Percentiles rank a stretch among this genome's conserved stretches.
Evolutionary conservation across 768 basidiomycete genomes (phyloP).

Genomic region (Termitomyces sp.): DNA sequence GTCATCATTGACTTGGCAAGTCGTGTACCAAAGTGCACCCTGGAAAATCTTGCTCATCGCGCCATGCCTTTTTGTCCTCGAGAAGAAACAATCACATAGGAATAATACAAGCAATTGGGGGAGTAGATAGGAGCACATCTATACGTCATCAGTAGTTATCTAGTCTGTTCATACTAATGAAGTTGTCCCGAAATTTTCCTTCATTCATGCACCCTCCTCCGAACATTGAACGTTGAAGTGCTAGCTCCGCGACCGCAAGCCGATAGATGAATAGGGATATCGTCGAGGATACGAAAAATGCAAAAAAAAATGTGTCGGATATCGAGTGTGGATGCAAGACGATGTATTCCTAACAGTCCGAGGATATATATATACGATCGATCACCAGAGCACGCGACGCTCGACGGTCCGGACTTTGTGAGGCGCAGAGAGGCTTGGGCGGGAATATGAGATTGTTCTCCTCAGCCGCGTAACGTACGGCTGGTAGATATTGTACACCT

Average conservation of each 20-base stretch:
- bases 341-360: neutral
- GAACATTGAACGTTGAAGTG: neutral
- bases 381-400: slow-evolving; percentile 73
- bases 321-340: neutral
- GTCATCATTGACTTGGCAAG: neutral
- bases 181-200: neutral
- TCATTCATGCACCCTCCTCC: neutral
- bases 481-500: slow-evolving; percentile 70
- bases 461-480: slow-evolving; percentile 76
- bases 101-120: neutral
- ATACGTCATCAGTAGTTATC: neutral
- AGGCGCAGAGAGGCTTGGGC: slow-evolving; percentile 28
- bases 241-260: neutral
- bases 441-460: slow-evolving; percentile 62
- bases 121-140: neutral
- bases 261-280: neutral
- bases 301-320: neutral
- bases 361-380: neutral
- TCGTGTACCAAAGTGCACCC: neutral
- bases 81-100: neutral
- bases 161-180: neutral
- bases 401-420: slow-evolving; percentile 53
- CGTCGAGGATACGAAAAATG: neutral
- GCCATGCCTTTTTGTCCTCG: neutral
- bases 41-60: neutral